phyloP scores from a whole-genome alignment of 495 filamentous ascomycete genomes.

The Venustampulla echinocandica region DNA sequence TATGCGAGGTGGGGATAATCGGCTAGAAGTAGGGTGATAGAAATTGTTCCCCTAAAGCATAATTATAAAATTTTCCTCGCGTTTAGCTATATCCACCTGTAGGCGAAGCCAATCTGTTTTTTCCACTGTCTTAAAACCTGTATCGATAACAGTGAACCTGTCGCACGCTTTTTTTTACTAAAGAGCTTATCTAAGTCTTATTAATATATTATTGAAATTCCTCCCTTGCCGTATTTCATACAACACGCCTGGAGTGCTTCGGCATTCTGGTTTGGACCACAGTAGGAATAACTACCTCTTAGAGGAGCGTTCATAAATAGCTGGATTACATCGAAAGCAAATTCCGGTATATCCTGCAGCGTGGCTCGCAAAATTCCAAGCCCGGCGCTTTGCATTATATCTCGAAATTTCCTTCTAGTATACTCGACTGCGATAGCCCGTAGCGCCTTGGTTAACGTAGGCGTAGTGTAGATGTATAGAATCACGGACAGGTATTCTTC shows the following conservation, averaged over 20 bases:
- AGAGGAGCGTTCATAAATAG: slow-evolving; percentile 8
- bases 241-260: slow-evolving; percentile 8
- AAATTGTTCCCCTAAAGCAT: too few species aligned
- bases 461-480: slow-evolving; percentile 3
- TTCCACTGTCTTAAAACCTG: too few species aligned
- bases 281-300: slow-evolving; percentile 1
- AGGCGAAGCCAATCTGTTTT: too few species aligned
- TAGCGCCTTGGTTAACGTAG: slow-evolving; percentile 1
- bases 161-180: too few species aligned
- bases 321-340: slow-evolving; percentile 6
- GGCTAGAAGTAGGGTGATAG: too few species aligned
- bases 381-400: not conserved
- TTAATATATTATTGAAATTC: not conserved
- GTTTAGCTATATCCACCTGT: too few species aligned
- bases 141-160: too few species aligned
- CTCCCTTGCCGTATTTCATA: slow-evolving; percentile 7
- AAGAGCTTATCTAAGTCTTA: too few species aligned
- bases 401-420: slow-evolving; percentile 1
- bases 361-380: slow-evolving; percentile 1
- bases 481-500: slow-evolving; percentile 4
- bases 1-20: too few species aligned
- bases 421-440: slow-evolving; percentile 1
- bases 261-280: slow-evolving; percentile 8
- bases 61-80: too few species aligned
- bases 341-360: slow-evolving; percentile 6